These are phyloP conservation scores for Euptelea pleiosperma DNA, from an alignment of 164 flowering plant genomes.

Conservation along the genomic window DNA sequence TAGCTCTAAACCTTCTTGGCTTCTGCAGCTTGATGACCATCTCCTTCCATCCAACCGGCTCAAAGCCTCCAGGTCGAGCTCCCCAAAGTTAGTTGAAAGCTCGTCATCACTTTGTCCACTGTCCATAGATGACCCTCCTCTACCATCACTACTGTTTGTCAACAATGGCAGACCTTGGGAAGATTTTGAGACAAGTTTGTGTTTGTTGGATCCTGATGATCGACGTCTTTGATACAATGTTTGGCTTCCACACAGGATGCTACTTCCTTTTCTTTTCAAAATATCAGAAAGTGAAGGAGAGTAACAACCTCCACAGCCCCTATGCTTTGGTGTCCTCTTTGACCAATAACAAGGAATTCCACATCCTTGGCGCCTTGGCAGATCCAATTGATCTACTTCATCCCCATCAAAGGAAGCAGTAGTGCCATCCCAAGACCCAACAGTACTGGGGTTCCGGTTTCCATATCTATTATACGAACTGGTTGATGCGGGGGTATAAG, in stretches of 20 bases:
- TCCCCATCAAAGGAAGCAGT: slow-evolving; percentile 66
- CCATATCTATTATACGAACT: slow-evolving; percentile 56
- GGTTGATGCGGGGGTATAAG: slow-evolving; percentile 81
- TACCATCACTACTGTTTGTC: slow-evolving; percentile 42
- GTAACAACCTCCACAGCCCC: slow-evolving; percentile 57
- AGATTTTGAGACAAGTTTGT: slow-evolving; percentile 38
- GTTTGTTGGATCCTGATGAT: slow-evolving; percentile 36
- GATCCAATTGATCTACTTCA: slow-evolving; percentile 67
- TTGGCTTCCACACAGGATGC: slow-evolving; percentile 70
- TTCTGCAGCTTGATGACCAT: slow-evolving; percentile 84
- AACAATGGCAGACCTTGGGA: slow-evolving; percentile 69
- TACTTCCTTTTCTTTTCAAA: slow-evolving; percentile 74
- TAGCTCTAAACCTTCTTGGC: slow-evolving; percentile 65
- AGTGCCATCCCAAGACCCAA: slow-evolving; percentile 79
- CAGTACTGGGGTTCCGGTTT: slow-evolving; percentile 54
- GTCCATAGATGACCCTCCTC: slow-evolving; percentile 59
- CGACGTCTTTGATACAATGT: slow-evolving; percentile 35
- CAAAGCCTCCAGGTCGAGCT: slow-evolving; percentile 89
- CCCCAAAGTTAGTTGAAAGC: slow-evolving; percentile 79
- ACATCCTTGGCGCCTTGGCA: slow-evolving; percentile 74
- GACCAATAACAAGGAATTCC: slow-evolving; percentile 96
- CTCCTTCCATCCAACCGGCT: slow-evolving; percentile 93
- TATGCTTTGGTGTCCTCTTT: slow-evolving; percentile 58
- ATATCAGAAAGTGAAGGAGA: slow-evolving; percentile 93
- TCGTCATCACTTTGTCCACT: slow-evolving; percentile 73